Base-by-base conservation (phyloP, 306 rosid species). In the Prunus padus region DNA sequence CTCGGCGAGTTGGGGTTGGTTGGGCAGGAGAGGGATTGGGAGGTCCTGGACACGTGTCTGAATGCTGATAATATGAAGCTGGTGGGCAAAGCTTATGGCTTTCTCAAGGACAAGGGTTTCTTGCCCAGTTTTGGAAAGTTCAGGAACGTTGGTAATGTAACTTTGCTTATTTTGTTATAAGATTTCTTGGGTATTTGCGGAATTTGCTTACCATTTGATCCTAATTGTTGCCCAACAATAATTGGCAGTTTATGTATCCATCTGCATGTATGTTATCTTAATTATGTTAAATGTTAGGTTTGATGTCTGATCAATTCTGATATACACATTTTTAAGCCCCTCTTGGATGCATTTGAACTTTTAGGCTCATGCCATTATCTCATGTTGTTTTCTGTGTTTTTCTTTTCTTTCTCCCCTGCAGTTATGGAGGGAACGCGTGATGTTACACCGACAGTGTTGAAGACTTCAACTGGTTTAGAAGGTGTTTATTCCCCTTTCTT, bases 1-100 rank as follows among this genome's bases (percentile, higher is more conserved):
- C 76, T 85, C 40, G 74, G 72, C 20, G 96, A 88, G 79, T 49
- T 82, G 80, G 88, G 89, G 62, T 50, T 78, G 42, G 80, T 81
- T n/a, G 92, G 91, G 68, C 84, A 84, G 46, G 91, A 90, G 84
- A 87, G 92, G 81, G 97, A 94, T 84, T 94, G 97, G 97, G 98
- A 91, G 81, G 89, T 94, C 10, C 78, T 95, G 59, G 98, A 92
- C 72, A 87, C 98, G 63, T 95, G 98, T 63, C 82, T 95, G 82
- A 92, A 92, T 85, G 97, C 98, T n/a, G 97, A 95, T 69, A 90
- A 95, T 65, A 88, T 95, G 97, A 92, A 87, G 85, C 98, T 92
- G 19, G 98, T 95, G 50, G 91, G 74, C 16, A 89, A 89, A 63
- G 96, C 97, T 69, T 95, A 92, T 68, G 87, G 75, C 70, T 89